A percentile compares a stretch with the other conserved stretches of the same genome.
phyloP scores from a whole-genome alignment of 768 basidiomycete species.

The Postia placenta region DNA sequence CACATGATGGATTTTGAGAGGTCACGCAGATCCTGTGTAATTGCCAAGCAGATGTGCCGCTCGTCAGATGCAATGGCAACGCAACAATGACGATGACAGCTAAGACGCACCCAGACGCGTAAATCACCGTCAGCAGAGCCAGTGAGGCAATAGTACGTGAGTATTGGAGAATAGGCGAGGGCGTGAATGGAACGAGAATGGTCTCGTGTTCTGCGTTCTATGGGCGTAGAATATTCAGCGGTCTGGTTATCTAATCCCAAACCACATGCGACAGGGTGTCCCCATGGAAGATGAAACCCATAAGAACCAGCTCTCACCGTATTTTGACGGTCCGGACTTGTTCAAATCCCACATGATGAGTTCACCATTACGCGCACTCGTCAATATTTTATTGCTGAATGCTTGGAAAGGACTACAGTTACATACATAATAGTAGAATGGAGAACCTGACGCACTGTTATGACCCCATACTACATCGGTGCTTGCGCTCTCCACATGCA shows the following conservation, averaged over 20 bases:
- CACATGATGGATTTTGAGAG: slow-evolving; percentile 62
- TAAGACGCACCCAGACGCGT: slow-evolving; percentile 66
- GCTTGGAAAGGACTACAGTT: slow-evolving; percentile 30
- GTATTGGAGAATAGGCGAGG: slow-evolving; percentile 59
- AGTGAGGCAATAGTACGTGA: slow-evolving; percentile 69
- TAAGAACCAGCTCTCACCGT: slow-evolving; percentile 37
- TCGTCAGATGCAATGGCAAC: too few relatives aligned
- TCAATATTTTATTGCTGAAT: slow-evolving; percentile 71
- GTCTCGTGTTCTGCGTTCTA: slow-evolving; percentile 54
- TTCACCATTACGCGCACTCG: slow-evolving; percentile 76
- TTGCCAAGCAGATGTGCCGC: too few relatives aligned
- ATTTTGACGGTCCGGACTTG: slow-evolving; percentile 60
- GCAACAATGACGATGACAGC: not conserved
- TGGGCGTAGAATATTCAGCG: too few relatives aligned
- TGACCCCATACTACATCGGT: slow-evolving; percentile 81
- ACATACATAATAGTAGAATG: not conserved
- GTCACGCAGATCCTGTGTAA: slow-evolving; percentile 71
- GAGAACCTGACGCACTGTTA: slow-evolving; percentile 27
- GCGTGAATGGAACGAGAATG: slow-evolving; percentile 70
- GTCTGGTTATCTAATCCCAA: too few relatives aligned
- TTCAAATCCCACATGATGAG: slow-evolving; percentile 80
- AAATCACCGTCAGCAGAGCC: slow-evolving; percentile 78
- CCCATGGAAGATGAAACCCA: not conserved
- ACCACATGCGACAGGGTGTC: too few relatives aligned
- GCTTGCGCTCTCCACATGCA: slow-evolving; percentile 73